Conservation (phyloP, 495 filamentous ascomycete species). For the Filosporella fistucella region DNA sequence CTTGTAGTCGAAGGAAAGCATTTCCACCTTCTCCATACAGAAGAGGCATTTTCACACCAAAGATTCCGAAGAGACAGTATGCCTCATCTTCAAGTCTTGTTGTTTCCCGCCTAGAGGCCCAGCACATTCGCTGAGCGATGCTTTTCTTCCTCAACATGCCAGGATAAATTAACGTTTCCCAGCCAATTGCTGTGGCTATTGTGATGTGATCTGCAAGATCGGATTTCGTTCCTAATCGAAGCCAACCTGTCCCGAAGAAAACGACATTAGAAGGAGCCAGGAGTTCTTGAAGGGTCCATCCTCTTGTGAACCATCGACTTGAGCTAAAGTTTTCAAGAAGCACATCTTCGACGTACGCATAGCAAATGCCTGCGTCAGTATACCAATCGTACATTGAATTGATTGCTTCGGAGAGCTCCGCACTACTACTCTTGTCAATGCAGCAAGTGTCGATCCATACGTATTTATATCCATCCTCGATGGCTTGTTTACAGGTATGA, state of each 20-base stretch:
- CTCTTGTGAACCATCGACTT: constrained; percentile 1
- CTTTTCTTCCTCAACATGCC: neutral
- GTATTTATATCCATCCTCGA: constrained; percentile 19
- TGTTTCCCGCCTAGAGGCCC: constrained; percentile 15
- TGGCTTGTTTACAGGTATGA: constrained; percentile 18
- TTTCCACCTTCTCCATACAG: constrained; percentile 22
- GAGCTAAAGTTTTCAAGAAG: too few relatives aligned
- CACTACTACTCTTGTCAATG: constrained; percentile 28
- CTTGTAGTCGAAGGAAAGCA: constrained; percentile 23
- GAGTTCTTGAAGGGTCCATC: neutral
- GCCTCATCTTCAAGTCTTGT: constrained; percentile 23
- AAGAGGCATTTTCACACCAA: constrained; percentile 25
- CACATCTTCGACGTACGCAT: constrained; percentile 13
- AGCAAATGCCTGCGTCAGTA: constrained; percentile 12
- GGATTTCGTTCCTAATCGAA: neutral
- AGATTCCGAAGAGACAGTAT: constrained; percentile 23
- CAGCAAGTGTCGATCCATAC: constrained; percentile 42
- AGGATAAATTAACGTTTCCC: too few relatives aligned
- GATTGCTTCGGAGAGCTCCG: constrained; percentile 33
- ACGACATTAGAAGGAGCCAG: neutral
- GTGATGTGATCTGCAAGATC: neutral
- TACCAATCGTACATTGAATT: constrained; percentile 35
- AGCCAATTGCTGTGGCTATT: neutral
- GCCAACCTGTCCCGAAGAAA: neutral
- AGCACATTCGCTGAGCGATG: constrained; percentile 2